Conservation (phyloP, 139 green algal genomes). For the Chlamydomonas sphaeroides region DNA sequence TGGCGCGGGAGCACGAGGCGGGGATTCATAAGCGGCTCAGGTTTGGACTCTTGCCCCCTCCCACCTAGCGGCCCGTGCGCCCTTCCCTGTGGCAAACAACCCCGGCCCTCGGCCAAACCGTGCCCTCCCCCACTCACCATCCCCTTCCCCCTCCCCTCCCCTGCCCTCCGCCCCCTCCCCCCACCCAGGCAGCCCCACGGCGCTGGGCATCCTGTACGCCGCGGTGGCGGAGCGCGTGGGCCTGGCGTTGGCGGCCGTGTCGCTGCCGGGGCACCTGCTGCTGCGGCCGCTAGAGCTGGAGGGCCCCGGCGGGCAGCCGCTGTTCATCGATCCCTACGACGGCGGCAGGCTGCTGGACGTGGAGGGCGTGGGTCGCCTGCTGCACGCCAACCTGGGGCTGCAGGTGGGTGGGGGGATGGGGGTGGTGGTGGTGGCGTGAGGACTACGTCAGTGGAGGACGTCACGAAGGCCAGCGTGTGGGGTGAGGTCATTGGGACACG, state of each 20-base stretch:
- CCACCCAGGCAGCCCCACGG: background rate
- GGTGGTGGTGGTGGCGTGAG: no score
- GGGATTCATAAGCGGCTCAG: no score
- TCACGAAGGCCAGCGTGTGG: no score
- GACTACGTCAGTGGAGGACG: no score
- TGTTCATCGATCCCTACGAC: constrained; percentile 15
- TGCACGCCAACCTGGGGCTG: constrained; percentile 6
- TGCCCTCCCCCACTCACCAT: no score
- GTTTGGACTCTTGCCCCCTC: no score
- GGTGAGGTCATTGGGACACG: no score
- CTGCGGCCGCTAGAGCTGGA: background rate
- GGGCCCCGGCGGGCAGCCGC: background rate
- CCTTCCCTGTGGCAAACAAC: no score
- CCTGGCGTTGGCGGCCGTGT: constrained; percentile 5
- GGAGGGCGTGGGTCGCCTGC: background rate
- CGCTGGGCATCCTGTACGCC: constrained; percentile 25
- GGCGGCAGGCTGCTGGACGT: background rate
- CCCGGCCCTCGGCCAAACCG: no score
- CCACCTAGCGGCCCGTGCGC: no score
- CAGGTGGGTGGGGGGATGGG: background rate
- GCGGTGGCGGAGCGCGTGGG: constrained; percentile 19
- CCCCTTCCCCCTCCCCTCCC: background rate
- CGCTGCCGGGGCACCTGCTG: constrained; percentile 25
- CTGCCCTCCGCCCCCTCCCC: background rate
- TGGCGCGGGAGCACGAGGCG: no score